phyloP scores from a whole-genome alignment of 129 eudicot species.

The Helianthus tuberosus region DNA sequence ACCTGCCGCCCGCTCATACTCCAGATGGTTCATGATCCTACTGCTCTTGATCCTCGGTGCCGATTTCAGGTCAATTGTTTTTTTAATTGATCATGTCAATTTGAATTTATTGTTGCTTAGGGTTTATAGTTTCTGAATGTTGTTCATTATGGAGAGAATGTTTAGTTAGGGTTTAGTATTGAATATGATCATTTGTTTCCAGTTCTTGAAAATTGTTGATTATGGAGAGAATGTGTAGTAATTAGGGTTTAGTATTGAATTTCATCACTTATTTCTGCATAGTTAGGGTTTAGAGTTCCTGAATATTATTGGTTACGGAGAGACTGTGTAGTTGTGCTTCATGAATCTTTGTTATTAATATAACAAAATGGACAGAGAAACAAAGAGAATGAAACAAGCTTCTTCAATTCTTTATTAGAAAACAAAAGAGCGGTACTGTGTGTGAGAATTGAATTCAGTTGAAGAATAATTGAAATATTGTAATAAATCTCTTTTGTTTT shows the following conservation, averaged over 20 bases:
- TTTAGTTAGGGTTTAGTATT: neutral
- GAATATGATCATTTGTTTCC: too few relatives aligned
- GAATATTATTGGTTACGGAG: neutral
- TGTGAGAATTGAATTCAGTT: too few relatives aligned
- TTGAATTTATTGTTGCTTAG: neutral
- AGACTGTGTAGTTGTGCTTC: neutral
- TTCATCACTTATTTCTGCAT: neutral
- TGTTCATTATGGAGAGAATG: neutral
- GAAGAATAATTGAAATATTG: too few relatives aligned
- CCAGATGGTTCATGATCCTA: constrained; percentile 90
- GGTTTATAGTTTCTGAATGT: constrained; percentile 4
- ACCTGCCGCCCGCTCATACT: constrained; percentile 89
- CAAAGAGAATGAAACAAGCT: too few relatives aligned
- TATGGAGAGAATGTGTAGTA: too few relatives aligned
- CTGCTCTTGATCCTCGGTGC: constrained; percentile 83
- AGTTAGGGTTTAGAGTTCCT: constrained; percentile 14
- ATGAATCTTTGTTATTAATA: too few relatives aligned
- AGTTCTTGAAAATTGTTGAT: too few relatives aligned
- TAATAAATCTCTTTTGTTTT: too few relatives aligned
- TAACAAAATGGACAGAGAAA: too few relatives aligned
- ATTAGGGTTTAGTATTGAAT: neutral
- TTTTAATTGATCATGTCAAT: constrained; percentile 56
- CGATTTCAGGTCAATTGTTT: constrained; percentile 80
- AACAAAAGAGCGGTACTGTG: too few relatives aligned
- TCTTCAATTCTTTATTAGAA: too few relatives aligned